Base-by-base conservation (phyloP, 148 eudicot species). In the Spergularia bocconei region DNA sequence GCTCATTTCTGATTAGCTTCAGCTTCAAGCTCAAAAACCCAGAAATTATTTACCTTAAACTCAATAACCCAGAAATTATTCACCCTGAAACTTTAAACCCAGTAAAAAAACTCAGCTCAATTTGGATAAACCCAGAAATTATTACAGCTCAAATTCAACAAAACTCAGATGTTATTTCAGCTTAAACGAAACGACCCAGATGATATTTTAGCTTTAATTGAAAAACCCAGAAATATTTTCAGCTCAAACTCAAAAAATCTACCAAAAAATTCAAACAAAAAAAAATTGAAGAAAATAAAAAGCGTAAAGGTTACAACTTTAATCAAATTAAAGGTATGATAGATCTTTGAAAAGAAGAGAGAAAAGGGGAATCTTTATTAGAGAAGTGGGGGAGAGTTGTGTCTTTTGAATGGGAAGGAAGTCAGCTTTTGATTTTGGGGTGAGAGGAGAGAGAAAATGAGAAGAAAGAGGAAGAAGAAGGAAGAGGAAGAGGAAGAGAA, bases 401-500 rank as follows among this genome's bases (percentile, higher is more conserved):
- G 0, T 29, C n/a, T 61, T 69, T 74, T 62, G 74, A 79, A 79
- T 79, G 79, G 12, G 51, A 21, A 39, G 69, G 74, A 79, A 73
- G 74, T 65, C 77, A 63, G 77, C 81, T 67, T 73, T 79, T 29
- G 59, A 38, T 48, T 77, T 36, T 52, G 68, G 79, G 33, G 72
- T 56, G 25, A 75, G 63, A 55, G 25, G 80, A 71, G 47, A 44
- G 14, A 71, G 56, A 21, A 12, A 29, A 17, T 51, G 52, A 56
- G 38, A 55, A 15, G 50, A 33, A 78, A 23, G 76, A 70, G 70
- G 80, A 70, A 75, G 75, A 70, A 60, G 71, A 74, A 33, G 51
- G 17, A n/a, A 58, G n/a, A 29, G 2, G 33, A 29, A 29, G 50
- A 33, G 17, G 75, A 78, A 23, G 76, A 70, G 69, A 75, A 70